A percentile compares a stretch with the other conserved stretches of the same genome.
phyloP scores from a whole-genome alignment of 192 early-diverging fungal species.

The Pilobolus umbonatus region DNA sequence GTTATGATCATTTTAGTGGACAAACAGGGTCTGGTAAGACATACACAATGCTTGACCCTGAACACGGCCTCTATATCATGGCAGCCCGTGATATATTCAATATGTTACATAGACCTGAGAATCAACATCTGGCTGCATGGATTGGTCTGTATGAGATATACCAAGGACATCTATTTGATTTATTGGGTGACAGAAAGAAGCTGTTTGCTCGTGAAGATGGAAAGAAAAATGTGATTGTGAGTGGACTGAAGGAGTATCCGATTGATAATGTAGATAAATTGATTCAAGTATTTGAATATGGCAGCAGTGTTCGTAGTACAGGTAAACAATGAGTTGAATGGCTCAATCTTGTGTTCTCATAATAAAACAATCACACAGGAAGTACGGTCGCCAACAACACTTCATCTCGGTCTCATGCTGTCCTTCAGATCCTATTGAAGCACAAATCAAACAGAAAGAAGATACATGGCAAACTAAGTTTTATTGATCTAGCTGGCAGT shows the following conservation, averaged over 20 bases:
- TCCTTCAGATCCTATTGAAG: conserved; percentile 89
- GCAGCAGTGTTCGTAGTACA: conserved; percentile 86
- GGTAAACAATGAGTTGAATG: conserved; percentile 43
- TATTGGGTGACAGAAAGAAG: conserved; percentile 85
- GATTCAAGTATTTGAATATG: conserved; percentile 92
- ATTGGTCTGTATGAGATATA: conserved; percentile 98
- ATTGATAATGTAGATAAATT: conserved; percentile 81
- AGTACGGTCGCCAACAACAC: conserved; percentile 91
- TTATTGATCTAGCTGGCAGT: conserved; percentile 96
- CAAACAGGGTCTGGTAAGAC: conserved; percentile 92
- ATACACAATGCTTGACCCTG: conserved; percentile 90
- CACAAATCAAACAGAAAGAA: conserved; percentile 57
- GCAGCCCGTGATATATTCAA: conserved; percentile 91
- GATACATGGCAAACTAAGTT: conserved; percentile 81
- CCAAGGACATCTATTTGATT: conserved; percentile 91
- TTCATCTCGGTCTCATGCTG: conserved; percentile 95
- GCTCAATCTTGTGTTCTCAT: conserved; percentile 6
- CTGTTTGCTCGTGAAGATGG: conserved; percentile 97
- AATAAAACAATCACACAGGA: conserved; percentile 38
- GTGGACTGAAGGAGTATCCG: conserved; percentile 84
- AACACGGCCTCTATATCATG: conserved; percentile 85
- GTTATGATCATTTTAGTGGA: conserved; percentile 43
- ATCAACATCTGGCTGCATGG: conserved; percentile 71
- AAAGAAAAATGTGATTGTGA: conserved; percentile 88
- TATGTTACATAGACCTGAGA: conserved; percentile 60